A percentile compares a stretch with the other conserved stretches of the same genome.
Conservation (phyloP, 2,329 filamentous ascomycete species). For the Botrytis pseudocinerea region DNA sequence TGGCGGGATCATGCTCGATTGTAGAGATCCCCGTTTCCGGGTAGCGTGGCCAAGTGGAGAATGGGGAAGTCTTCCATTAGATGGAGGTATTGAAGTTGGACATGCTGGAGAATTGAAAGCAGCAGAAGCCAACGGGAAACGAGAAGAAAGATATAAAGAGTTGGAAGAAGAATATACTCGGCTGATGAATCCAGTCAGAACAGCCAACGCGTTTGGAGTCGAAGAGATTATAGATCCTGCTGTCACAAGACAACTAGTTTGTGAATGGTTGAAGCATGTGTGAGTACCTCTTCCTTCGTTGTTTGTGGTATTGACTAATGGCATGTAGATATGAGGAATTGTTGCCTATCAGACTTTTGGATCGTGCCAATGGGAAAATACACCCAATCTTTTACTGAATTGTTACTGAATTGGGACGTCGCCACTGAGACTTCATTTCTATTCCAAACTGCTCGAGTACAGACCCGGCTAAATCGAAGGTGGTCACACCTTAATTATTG, state of each 20-base stretch:
- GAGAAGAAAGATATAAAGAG: constrained; percentile 54
- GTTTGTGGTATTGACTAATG: neutral
- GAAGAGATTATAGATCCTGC: constrained; percentile 67
- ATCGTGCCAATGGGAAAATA: constrained; percentile 46
- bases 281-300: constrained; percentile 38
- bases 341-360: constrained; percentile 34
- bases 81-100: constrained; percentile 64
- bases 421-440: neutral
- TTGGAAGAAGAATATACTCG: constrained; percentile 60
- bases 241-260: constrained; percentile 55
- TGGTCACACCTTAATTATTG: neutral
- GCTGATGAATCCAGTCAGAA: constrained; percentile 64
- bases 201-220: constrained; percentile 62
- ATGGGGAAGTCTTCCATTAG: constrained; percentile 62
- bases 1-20: constrained; percentile 64
- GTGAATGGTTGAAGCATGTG: constrained; percentile 56
- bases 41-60: constrained; percentile 64
- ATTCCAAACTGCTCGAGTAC: neutral
- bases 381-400: constrained; percentile 44
- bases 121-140: constrained; percentile 51
- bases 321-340: constrained; percentile 34
- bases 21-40: constrained; percentile 59
- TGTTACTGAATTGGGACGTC: neutral
- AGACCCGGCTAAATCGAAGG: neutral
- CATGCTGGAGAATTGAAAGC: constrained; percentile 61